These are phyloP conservation scores for Odonthalia washingtoniensis DNA, from an alignment of 31 red algal genomes.

Conservation along the genomic window DNA sequence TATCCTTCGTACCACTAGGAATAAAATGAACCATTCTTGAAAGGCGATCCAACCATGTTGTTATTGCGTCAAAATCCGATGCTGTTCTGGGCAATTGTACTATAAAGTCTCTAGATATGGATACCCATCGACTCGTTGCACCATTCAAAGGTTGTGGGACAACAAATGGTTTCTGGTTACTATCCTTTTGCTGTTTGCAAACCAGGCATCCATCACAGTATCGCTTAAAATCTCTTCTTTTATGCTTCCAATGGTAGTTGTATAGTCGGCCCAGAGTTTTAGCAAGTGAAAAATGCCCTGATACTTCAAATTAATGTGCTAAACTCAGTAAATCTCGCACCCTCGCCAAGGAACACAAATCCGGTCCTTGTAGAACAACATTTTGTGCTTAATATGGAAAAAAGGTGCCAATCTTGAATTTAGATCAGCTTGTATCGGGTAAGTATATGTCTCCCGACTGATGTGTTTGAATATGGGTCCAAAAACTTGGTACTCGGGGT, in stretches of 20 bases:
- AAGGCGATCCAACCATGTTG: background rate
- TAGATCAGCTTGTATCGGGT: background rate
- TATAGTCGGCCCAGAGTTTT: background rate
- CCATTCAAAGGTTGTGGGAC: background rate
- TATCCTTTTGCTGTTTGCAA: background rate
- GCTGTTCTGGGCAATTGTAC: background rate
- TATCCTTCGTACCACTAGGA: background rate
- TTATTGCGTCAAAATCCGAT: background rate
- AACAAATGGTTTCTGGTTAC: background rate
- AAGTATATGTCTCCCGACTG: background rate
- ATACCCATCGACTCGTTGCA: background rate
- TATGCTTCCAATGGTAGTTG: slow-evolving; percentile 3
- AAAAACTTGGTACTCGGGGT: background rate
- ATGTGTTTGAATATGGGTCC: background rate
- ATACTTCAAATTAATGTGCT: background rate
- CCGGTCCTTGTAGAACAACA: slow-evolving; percentile 4
- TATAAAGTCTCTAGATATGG: background rate
- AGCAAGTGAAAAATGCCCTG: background rate
- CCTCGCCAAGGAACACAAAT: background rate
- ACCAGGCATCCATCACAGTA: background rate
- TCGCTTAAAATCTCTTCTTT: background rate
- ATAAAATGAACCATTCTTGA: slow-evolving; percentile 8
- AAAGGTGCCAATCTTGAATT: background rate
- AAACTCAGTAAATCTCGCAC: background rate
- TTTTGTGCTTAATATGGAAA: background rate